phyloP scores from a whole-genome alignment of 352 stramenopile species.

The Pythium chondricola region DNA sequence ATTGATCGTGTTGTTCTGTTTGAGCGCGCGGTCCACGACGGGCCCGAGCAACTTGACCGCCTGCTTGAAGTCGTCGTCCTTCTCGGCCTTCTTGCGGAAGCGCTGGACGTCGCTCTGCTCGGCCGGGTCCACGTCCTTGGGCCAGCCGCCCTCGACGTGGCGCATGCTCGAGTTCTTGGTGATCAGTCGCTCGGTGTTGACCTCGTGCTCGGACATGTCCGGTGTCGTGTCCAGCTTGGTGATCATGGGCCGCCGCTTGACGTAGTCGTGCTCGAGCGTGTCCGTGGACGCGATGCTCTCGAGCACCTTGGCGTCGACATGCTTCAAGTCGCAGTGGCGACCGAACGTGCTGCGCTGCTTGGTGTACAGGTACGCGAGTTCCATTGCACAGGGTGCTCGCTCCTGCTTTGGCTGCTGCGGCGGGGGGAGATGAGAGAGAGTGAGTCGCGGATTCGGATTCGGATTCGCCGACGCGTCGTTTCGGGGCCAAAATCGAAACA shows the following conservation, averaged over 20 bases:
- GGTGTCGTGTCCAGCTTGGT: constrained; percentile 86
- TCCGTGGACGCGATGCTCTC: constrained; percentile 85
- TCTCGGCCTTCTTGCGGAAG: constrained; percentile 97
- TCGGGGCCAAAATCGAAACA: no score
- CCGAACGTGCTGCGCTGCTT: constrained; percentile 92
- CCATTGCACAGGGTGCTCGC: constrained; percentile 33
- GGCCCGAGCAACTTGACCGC: constrained; percentile 91
- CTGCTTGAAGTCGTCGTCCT: constrained; percentile 96
- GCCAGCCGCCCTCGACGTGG: constrained; percentile 95
- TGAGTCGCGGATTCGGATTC: no score
- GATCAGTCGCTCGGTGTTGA: constrained; percentile 92
- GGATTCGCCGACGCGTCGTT: no score
- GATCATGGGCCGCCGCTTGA: constrained; percentile 83
- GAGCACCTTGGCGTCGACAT: constrained; percentile 86
- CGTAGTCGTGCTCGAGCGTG: constrained; percentile 87
- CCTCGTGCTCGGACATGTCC: constrained; percentile 89
- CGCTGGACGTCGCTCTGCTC: constrained; percentile 94
- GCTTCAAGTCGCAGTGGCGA: constrained; percentile 88
- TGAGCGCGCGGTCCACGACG: constrained; percentile 90
- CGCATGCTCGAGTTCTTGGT: constrained; percentile 93
- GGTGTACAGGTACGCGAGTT: constrained; percentile 88
- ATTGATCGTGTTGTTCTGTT: constrained; percentile 98
- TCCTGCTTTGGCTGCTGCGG: no score
- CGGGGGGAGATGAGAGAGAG: no score
- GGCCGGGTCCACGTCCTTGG: constrained; percentile 96